Evolutionary conservation across 805 yeast species (phyloP), one percentile per base, ranked within the genome.

Genomic region (Candida caryicola): DNA sequence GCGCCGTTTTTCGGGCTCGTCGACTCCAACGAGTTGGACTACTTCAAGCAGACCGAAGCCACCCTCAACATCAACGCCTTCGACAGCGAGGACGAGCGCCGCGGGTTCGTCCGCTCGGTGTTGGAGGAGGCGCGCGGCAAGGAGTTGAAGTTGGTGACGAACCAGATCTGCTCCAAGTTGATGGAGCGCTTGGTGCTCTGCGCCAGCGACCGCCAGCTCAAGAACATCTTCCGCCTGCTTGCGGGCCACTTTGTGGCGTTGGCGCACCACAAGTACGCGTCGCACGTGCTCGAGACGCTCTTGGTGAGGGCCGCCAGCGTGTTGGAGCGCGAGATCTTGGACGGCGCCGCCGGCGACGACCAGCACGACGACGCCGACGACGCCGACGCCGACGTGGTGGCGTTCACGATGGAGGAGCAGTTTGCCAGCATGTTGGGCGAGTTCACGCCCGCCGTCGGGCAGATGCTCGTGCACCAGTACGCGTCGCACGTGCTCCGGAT

Each of bases 121-220:
- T 72, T 90, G 48, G 91, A 83, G 47, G 99, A 93, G 65, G 76
- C 89, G 16, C 71, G 74, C 33, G 96, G 96, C 2, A 89, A 90
- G 52, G 98, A 91, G 61, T 68, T 93, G 49, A 91, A 93, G 60
- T 71, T 91, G 29, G 96, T 85, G 3, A 91, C 96, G 2, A 90
- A 91, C 55, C 97, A 90, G 55, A 88, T 91, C 40, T 89, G 97
- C 60, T 91, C 98, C 17, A 91, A 91, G 58, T 71, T 93, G 41
- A 73, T 93, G 70, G 99, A 91, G 62, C 73, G 99, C 55, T 66
- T 91, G 44, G 75, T 91, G n/a, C 62, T 85, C 29, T 64, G 69
- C 14, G 82, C 90, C 12, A 70, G 74, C 18, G 82, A 79, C 44
- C 66, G 62, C 9, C 95, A 88, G 57, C 60, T 88, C 42, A 80